Conservation (phyloP, 257 asterid genomes). For the Osmanthus fragrans region DNA sequence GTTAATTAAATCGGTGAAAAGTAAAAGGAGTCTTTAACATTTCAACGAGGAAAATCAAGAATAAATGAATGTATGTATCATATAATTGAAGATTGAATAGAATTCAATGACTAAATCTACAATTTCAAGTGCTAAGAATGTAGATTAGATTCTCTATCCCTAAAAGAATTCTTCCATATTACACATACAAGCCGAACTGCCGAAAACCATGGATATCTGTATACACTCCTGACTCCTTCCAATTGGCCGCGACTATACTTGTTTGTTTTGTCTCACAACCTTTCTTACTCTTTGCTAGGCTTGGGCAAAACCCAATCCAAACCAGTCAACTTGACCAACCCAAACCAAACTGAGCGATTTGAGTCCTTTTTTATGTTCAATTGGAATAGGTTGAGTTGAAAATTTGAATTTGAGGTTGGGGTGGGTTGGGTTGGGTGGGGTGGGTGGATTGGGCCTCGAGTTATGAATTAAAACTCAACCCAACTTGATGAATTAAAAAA, state of each 20-base stretch:
- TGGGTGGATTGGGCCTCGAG: too few species aligned
- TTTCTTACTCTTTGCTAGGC: too few species aligned
- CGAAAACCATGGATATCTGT: conserved; percentile 78
- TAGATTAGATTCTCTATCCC: neutral
- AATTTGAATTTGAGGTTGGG: too few species aligned
- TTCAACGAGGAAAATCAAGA: neutral
- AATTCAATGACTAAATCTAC: conserved; percentile 23
- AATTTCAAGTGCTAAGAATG: conserved; percentile 11
- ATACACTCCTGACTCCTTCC: conserved; percentile 96
- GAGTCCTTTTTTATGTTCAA: too few species aligned
- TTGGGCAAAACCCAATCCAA: too few species aligned
- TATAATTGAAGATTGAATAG: conserved; percentile 17
- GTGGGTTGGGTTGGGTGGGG: too few species aligned
- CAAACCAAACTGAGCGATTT: too few species aligned
- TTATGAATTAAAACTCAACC: too few species aligned
- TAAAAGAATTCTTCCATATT: conserved; percentile 32
- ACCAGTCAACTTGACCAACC: too few species aligned
- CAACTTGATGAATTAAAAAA: too few species aligned
- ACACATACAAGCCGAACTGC: conserved; percentile 83
- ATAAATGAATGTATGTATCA: conserved; percentile 20
- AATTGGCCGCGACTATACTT: conserved; percentile 76
- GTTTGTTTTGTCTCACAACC: conserved; percentile 86
- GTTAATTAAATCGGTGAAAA: neutral
- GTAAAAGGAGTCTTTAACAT: neutral
- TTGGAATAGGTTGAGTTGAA: too few species aligned